Evolutionary conservation across 768 basidiomycete genomes (phyloP).

Genomic region (Lactarius deliciosus): DNA sequence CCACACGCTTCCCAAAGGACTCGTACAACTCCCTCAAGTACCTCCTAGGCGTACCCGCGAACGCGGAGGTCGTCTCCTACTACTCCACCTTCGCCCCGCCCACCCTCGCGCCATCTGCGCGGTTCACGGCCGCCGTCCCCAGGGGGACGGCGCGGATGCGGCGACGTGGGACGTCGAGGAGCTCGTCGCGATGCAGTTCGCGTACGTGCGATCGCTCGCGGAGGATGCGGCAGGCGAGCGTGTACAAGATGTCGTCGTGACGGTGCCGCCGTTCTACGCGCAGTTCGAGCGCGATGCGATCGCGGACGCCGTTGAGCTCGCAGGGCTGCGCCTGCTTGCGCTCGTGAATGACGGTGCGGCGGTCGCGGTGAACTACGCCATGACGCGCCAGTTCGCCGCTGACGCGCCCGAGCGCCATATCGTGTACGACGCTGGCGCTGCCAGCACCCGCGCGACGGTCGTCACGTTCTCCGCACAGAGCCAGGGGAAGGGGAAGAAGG

Average conservation of each 20-base stretch:
- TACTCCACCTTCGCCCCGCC: conserved; percentile 52
- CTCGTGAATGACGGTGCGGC: conserved; percentile 92
- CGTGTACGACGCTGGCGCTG: conserved; percentile 93
- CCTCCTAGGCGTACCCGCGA: conserved; percentile 69
- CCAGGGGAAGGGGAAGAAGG: conserved; percentile 43
- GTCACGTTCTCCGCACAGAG: conserved; percentile 58
- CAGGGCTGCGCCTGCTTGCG: conserved; percentile 79
- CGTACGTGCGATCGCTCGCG: conserved; percentile 87
- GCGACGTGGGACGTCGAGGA: conserved; percentile 84
- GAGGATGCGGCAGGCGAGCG: conserved; percentile 72
- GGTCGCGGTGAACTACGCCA: conserved; percentile 97
- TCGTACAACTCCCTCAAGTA: conserved; percentile 85
- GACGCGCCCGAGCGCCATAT: conserved; percentile 78
- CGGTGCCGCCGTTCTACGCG: conserved; percentile 87
- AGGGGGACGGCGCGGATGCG: conserved; percentile 48
- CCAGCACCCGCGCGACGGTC: conserved; percentile 73
- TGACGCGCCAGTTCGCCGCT: conserved; percentile 85
- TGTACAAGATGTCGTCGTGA: conserved; percentile 81
- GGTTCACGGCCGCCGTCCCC: conserved; percentile 38
- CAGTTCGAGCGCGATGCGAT: conserved; percentile 91
- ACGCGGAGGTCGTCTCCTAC: conserved; percentile 33
- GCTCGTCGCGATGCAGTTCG: conserved; percentile 90
- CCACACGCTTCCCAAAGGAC: conserved; percentile 86
- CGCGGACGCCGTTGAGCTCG: conserved; percentile 87
- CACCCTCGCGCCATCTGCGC: conserved; percentile 61